A percentile compares a stretch with the other conserved stretches of the same genome.
phyloP scores from a whole-genome alignment of 2,329 filamentous ascomycete species.

The Tolypocladium album region DNA sequence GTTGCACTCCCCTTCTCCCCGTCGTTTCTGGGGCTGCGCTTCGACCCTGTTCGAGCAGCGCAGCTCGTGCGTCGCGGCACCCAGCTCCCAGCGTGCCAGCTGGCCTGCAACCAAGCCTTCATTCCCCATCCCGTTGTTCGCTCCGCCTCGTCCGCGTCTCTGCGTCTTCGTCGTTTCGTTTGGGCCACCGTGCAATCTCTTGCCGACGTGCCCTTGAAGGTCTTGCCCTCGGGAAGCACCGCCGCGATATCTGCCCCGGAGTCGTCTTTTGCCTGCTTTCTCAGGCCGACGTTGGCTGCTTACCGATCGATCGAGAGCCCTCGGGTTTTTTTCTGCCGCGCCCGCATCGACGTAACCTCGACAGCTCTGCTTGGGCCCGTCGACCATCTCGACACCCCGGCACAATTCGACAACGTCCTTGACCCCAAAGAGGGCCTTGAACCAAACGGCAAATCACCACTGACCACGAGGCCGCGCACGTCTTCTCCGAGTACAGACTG shows the following conservation, averaged over 20 bases:
- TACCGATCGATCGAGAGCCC: background rate
- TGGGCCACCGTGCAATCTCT: background rate
- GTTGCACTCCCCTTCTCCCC: background rate
- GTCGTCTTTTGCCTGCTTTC: background rate
- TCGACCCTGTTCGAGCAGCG: conserved; percentile 1
- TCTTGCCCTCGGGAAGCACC: background rate
- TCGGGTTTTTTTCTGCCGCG: background rate
- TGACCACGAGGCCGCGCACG: background rate
- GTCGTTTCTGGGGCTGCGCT: conserved; percentile 1
- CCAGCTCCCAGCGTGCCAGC: background rate
- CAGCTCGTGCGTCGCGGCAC: background rate
- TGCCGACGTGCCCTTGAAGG: background rate
- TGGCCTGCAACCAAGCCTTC: background rate
- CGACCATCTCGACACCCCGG: background rate
- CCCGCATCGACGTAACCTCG: background rate
- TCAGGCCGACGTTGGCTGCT: background rate
- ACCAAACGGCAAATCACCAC: background rate
- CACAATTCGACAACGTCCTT: background rate
- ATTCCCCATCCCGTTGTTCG: background rate
- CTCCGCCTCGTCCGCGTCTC: background rate
- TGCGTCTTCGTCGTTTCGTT: background rate
- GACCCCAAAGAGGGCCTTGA: background rate
- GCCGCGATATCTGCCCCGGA: background rate
- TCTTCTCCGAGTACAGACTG: background rate
- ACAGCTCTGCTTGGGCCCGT: background rate